Base-by-base conservation (phyloP, 2,329 filamentous ascomycete species). In the Colletotrichum sp. region DNA sequence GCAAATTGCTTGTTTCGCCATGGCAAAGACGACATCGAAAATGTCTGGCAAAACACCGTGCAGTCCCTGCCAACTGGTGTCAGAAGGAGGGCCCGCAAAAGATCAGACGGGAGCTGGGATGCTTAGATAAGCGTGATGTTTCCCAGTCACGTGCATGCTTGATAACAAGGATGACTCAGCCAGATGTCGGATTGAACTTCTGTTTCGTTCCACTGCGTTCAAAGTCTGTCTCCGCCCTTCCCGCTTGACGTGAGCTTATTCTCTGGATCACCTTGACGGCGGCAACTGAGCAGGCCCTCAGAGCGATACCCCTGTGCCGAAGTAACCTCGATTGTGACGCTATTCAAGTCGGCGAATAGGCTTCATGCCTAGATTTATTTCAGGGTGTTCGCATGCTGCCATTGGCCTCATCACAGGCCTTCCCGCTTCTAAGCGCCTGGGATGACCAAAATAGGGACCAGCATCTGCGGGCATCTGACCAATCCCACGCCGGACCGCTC, bases 161-260 rank as follows among this genome's bases (percentile, higher is more conserved):
- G 34, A 13, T 36, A 8, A 16, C 15, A 16, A 36, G 4, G n/a
- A 29, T n/a, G 30, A 61, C 16, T 61, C 27, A 30, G 27, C 16
- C 22, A n/a, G 59, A 32, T 30, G 59, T 63, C 59, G 22, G 29
- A 36, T 63, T 63, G 59, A 36, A 29, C 30, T 63, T 34, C 36
- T 22, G 62, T 29, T 64, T 44, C 13, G 34, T 64, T 44, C 62
- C 61, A 64, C 15, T 49, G 22, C 19, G 27, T 29, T 49, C 49
- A 25, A 57, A 39, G 36, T 27, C 68, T 25, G 25, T 32, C 70
- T 32, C 74, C 70, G 61, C 63, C 30, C 44, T 30, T 76, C 34
- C 73, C 70, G 64, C 70, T 68, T 76, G 73, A 63, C 70, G 49
- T 59, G 70, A 73, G 73, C 70, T 75, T 67, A 62, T 55, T 75